Percentiles rank a stretch among this genome's conserved stretches.
Evolutionary conservation across 768 basidiomycete genomes (phyloP).

Genomic region (Trametes cingulata): DNA sequence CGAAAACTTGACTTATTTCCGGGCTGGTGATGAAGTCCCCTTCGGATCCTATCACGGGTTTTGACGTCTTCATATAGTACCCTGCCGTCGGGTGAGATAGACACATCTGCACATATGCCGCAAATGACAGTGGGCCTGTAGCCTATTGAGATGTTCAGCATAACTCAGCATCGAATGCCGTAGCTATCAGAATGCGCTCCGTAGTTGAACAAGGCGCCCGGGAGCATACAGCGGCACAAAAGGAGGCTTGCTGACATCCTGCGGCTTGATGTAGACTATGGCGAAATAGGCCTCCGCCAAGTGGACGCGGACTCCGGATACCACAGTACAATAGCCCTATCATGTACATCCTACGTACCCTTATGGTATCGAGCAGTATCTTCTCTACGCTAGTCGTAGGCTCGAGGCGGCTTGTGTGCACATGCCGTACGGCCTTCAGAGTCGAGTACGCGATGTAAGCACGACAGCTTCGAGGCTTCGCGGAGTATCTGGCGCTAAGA

Average conservation of each 20-base stretch:
- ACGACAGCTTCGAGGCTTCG: no score
- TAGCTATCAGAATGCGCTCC: no score
- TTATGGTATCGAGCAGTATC: slow-evolving; percentile 69
- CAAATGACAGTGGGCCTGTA: slow-evolving; percentile 85
- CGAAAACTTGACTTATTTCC: slow-evolving; percentile 95
- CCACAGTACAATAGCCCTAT: not conserved
- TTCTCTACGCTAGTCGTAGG: slow-evolving; percentile 48
- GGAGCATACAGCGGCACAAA: not conserved
- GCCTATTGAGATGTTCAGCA: slow-evolving; percentile 46
- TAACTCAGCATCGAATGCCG: not conserved
- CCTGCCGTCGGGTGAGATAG: slow-evolving; percentile 88
- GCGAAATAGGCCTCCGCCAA: no score
- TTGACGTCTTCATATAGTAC: slow-evolving; percentile 80
- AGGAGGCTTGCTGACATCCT: no score
- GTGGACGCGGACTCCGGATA: not conserved
- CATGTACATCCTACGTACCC: slow-evolving; percentile 41
- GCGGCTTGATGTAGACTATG: no score
- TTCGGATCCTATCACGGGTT: slow-evolving; percentile 77
- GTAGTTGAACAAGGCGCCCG: not conserved
- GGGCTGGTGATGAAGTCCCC: slow-evolving; percentile 98
- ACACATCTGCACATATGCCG: slow-evolving; percentile 91
- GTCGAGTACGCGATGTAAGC: no score
- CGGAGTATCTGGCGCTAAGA: no score
- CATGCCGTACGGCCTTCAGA: no score
- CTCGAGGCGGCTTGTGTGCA: no score